Evolutionary conservation across 805 yeast genomes (phyloP).

Genomic region (Candida anglica): DNA sequence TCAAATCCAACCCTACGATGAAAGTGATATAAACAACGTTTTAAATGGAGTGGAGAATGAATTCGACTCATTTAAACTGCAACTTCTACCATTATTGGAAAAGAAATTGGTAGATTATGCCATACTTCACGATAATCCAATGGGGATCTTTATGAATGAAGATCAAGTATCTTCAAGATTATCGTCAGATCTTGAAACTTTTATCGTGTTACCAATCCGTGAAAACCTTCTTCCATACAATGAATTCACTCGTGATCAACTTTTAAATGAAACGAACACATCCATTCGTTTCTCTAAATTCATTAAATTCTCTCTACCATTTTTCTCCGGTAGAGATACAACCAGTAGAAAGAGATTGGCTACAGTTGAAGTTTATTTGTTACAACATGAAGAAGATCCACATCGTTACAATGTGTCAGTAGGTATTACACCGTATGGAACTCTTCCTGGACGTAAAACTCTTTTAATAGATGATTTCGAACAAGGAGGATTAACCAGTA

Average conservation of each 20-base stretch:
- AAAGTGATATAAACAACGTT: slow-evolving; percentile 24
- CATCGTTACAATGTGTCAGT: slow-evolving; percentile 1
- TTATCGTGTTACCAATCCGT: slow-evolving; percentile 12
- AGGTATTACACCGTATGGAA: neutral
- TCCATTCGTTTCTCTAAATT: slow-evolving; percentile 12
- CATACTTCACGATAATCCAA: slow-evolving; percentile 8
- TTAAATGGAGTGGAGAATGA: slow-evolving; percentile 33
- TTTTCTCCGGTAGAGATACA: slow-evolving; percentile 18
- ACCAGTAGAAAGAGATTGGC: slow-evolving; percentile 23
- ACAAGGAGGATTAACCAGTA: neutral
- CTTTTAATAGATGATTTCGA: slow-evolving; percentile 2
- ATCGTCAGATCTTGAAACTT: slow-evolving; percentile 20
- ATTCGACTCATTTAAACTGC: slow-evolving; percentile 29
- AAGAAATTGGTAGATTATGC: slow-evolving; percentile 23
- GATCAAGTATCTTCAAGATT: slow-evolving; percentile 28
- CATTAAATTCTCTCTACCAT: slow-evolving; percentile 32
- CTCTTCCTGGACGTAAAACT: neutral
- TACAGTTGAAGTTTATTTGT: slow-evolving; percentile 26
- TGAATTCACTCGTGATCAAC: neutral
- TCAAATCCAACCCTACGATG: slow-evolving; percentile 27
- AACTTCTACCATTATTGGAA: slow-evolving; percentile 23
- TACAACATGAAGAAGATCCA: slow-evolving; percentile 9
- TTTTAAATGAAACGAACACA: too few species aligned
- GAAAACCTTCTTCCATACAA: slow-evolving; percentile 2
- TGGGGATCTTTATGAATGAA: slow-evolving; percentile 20